Evolutionary conservation across 345 rosid species (phyloP).

Genomic region (Trapa incisa): DNA sequence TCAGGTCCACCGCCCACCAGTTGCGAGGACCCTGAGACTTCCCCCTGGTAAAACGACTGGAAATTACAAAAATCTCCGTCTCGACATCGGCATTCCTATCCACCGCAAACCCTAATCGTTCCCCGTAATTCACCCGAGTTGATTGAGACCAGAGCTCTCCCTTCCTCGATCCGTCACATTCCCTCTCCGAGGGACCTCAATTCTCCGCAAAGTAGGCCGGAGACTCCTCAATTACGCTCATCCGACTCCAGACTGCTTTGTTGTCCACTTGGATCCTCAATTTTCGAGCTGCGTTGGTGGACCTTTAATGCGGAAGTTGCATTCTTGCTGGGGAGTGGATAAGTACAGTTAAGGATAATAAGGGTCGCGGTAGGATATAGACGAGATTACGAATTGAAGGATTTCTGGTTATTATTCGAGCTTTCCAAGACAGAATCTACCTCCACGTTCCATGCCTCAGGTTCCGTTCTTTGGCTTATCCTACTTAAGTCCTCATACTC

Average conservation of each 20-base stretch:
- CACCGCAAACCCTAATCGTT: background rate
- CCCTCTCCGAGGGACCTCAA: background rate
- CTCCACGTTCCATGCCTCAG: slow-evolving; percentile 2
- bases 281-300: background rate
- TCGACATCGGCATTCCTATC: background rate
- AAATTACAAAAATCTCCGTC: slow-evolving; percentile 1
- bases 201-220: background rate
- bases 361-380: background rate
- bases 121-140: background rate
- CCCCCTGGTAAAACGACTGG: background rate
- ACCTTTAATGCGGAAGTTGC: background rate
- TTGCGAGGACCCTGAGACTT: too few species aligned
- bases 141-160: background rate
- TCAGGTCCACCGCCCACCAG: too few species aligned
- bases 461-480: background rate
- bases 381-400: background rate
- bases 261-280: background rate
- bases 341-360: background rate
- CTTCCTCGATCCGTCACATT: background rate
- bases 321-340: background rate
- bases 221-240: background rate
- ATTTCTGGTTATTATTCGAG: background rate
- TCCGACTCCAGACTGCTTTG: background rate
- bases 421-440: background rate
- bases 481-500: background rate